Conservation (phyloP, 176 grass and related monocot genomes). For the Zoysia pacifica region DNA sequence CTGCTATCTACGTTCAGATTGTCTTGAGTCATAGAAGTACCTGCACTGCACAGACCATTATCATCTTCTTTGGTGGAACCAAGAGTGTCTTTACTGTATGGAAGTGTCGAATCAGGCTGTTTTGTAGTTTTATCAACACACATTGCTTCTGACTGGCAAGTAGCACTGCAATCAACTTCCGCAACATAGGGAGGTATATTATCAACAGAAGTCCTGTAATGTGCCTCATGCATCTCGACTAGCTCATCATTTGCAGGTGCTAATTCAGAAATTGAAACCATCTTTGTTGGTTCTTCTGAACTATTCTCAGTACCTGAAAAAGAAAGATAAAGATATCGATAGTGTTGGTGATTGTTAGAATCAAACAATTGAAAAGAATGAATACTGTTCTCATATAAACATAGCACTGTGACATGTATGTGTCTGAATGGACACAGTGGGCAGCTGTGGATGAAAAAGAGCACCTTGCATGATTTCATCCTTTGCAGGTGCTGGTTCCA, state of each 20-base stretch:
- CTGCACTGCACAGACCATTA: slow-evolving; percentile 18
- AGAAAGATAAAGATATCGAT: not conserved
- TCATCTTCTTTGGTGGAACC: slow-evolving; percentile 15
- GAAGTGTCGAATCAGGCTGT: slow-evolving; percentile 3
- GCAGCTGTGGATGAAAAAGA: not conserved
- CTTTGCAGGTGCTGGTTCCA: slow-evolving; percentile 23
- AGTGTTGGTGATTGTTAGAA: slow-evolving; percentile 23
- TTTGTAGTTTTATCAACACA: not conserved
- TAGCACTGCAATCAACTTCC: slow-evolving; percentile 21
- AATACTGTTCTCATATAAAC: slow-evolving; percentile 1
- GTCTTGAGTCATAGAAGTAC: not conserved
- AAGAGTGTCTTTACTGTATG: not conserved
- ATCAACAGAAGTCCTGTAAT: slow-evolving; percentile 19
- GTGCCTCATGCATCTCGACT: slow-evolving; percentile 23
- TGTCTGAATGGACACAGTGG: no score
- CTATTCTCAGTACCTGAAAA: slow-evolving; percentile 19
- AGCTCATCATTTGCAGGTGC: slow-evolving; percentile 30
- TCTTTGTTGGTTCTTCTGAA: slow-evolving; percentile 30
- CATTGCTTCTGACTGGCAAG: not conserved
- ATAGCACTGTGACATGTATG: not conserved
- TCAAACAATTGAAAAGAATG: not conserved
- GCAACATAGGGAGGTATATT: slow-evolving; percentile 15
- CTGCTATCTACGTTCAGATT: not conserved
- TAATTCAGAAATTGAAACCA: slow-evolving; percentile 21
- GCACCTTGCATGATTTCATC: slow-evolving; percentile 32